Percentiles rank a stretch among this genome's conserved stretches.
These are phyloP conservation scores for Tagetes erecta DNA, from an alignment of 129 eudicot genomes.

Conservation along the genomic window DNA sequence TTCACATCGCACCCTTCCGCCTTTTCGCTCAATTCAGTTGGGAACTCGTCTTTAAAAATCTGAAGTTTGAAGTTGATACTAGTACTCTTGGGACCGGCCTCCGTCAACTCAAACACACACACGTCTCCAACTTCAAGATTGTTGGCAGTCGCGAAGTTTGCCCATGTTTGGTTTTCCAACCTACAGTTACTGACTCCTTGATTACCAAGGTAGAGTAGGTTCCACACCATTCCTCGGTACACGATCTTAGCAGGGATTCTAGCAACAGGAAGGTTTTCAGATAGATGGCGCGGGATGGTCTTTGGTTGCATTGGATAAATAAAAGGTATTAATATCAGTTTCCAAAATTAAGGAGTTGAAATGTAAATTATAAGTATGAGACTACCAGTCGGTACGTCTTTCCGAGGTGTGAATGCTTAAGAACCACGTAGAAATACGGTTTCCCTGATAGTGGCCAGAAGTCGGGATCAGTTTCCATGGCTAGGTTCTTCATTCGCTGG, in stretches of 20 bases:
- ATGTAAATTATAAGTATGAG: background rate
- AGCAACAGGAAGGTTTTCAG: slow-evolving; percentile 20
- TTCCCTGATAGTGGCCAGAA: slow-evolving; percentile 34
- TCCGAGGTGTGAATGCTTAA: slow-evolving; percentile 2
- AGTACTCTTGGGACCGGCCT: background rate
- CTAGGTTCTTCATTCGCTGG: background rate
- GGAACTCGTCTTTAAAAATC: slow-evolving; percentile 31
- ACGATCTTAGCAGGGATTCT: slow-evolving; percentile 21
- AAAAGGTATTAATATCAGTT: background rate
- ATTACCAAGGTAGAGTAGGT: slow-evolving; percentile 19
- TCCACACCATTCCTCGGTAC: slow-evolving; percentile 30
- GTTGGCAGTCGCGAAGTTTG: slow-evolving; percentile 29
- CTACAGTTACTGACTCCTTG: background rate
- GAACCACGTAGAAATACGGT: slow-evolving; percentile 31
- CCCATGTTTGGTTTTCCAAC: slow-evolving; percentile 29
- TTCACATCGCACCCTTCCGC: background rate
- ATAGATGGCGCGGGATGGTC: slow-evolving; percentile 18
- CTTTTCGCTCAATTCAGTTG: slow-evolving; percentile 24
- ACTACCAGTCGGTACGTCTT: slow-evolving; percentile 26
- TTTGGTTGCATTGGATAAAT: slow-evolving; percentile 2
- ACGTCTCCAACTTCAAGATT: slow-evolving; percentile 40
- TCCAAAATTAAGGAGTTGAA: background rate
- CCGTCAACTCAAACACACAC: slow-evolving; percentile 38
- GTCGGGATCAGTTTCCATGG: slow-evolving; percentile 14
- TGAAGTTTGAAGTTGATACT: slow-evolving; percentile 33